Conservation (phyloP, 208 protist species). For the Crithidia brevicula region DNA sequence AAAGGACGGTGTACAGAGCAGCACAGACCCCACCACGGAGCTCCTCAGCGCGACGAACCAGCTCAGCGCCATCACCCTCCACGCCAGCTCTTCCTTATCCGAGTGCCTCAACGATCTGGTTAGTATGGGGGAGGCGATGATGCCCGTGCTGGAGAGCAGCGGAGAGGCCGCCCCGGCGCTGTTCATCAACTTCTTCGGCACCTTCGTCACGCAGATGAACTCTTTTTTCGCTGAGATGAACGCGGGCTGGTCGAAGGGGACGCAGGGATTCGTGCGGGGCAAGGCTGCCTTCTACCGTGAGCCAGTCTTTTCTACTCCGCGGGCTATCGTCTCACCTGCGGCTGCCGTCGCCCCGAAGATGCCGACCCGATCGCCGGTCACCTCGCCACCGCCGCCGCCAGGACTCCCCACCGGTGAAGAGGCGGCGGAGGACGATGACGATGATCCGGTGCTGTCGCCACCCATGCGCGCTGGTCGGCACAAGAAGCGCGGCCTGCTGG, state of each 20-base stretch:
- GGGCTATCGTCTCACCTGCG: background rate
- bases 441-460: conserved; percentile 1
- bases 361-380: background rate
- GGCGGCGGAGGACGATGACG: conserved; percentile 13
- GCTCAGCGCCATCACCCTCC: conserved; percentile 17
- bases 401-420: background rate
- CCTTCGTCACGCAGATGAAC: conserved; percentile 57
- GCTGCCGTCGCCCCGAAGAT: background rate
- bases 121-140: conserved; percentile 71
- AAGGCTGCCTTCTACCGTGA: conserved; percentile 38
- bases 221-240: conserved; percentile 47
- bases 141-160: conserved; percentile 53
- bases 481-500: conserved; percentile 4
- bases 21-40: conserved; percentile 18
- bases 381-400: background rate
- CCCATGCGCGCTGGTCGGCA: background rate
- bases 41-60: conserved; percentile 19
- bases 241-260: conserved; percentile 24
- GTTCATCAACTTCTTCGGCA: conserved; percentile 71
- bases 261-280: conserved; percentile 34
- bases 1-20: conserved; percentile 16
- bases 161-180: conserved; percentile 54
- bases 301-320: conserved; percentile 5
- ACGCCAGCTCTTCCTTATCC: conserved; percentile 27
- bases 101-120: conserved; percentile 66